phyloP scores from a whole-genome alignment of 2,329 filamentous ascomycete species.

The Fusarium redolens region DNA sequence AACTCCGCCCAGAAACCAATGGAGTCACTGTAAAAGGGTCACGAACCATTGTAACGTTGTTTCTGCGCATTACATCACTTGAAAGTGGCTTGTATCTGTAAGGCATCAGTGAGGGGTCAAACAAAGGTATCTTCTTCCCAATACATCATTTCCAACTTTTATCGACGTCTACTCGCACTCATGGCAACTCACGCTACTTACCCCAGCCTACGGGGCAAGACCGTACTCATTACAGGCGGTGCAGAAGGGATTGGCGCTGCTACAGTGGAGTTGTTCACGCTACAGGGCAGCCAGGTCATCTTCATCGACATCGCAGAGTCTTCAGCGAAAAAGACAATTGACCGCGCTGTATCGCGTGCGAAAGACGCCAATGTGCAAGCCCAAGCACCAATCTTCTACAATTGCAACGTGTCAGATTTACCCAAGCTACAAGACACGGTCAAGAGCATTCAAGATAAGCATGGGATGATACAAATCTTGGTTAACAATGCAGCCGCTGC shows the following conservation, averaged over 20 bases:
- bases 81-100: background rate
- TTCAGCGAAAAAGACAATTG: conserved; percentile 45
- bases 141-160: background rate
- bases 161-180: background rate
- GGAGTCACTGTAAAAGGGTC: background rate
- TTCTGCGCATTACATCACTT: background rate
- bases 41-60: conserved; percentile 1
- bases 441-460: conserved; percentile 45
- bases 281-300: conserved; percentile 57
- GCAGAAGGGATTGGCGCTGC: conserved; percentile 60
- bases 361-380: conserved; percentile 19
- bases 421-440: conserved; percentile 49
- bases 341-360: conserved; percentile 24
- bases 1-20: background rate
- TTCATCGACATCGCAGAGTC: conserved; percentile 56
- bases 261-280: conserved; percentile 57
- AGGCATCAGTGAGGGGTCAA: background rate
- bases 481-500: conserved; percentile 81
- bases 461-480: conserved; percentile 73
- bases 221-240: conserved; percentile 58
- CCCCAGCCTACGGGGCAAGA: conserved; percentile 54
- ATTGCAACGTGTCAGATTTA: conserved; percentile 57
- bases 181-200: conserved; percentile 50
- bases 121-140: rapidly evolving
- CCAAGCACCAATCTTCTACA: conserved; percentile 51